These are phyloP conservation scores for Yarrowia porcina DNA, from an alignment of 805 yeast species.

Conservation along the genomic window DNA sequence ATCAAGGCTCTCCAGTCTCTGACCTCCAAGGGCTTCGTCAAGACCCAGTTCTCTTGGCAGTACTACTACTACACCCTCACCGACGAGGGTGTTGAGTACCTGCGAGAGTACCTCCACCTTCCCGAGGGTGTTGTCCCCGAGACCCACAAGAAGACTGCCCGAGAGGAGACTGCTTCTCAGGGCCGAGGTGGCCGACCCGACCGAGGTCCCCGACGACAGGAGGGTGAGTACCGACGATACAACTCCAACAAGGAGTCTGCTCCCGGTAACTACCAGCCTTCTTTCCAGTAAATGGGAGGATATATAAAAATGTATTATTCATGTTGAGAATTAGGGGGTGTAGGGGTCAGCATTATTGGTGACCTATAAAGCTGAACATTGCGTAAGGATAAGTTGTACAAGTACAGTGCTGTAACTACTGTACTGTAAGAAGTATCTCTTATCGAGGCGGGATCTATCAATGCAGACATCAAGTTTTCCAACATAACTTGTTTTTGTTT, in stretches of 20 bases:
- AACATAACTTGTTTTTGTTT: too few species aligned
- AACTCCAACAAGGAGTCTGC: conserved; percentile 45
- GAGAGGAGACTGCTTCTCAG: conserved; percentile 58
- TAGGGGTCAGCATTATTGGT: too few species aligned
- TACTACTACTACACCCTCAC: conserved; percentile 99
- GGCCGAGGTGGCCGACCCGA: conserved; percentile 35
- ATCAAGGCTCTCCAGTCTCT: conserved; percentile 99
- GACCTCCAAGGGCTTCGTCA: conserved; percentile 97
- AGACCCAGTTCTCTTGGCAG: conserved; percentile 99
- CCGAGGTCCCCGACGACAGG: conserved; percentile 58
- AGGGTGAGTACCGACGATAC: conserved; percentile 63
- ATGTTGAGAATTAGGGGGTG: background rate
- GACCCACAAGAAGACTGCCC: conserved; percentile 93
- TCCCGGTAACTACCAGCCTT: conserved; percentile 39
- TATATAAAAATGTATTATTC: conserved; percentile 23
- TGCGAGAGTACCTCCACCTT: conserved; percentile 96
- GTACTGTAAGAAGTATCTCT: too few species aligned
- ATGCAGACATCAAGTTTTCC: too few species aligned
- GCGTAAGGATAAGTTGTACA: too few species aligned
- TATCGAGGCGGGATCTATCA: too few species aligned
- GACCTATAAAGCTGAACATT: too few species aligned
- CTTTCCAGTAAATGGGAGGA: conserved; percentile 35
- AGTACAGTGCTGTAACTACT: too few species aligned
- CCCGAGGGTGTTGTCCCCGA: conserved; percentile 98
- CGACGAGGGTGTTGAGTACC: conserved; percentile 98